A percentile compares a stretch with the other conserved stretches of the same genome.
Evolutionary conservation across 192 early-diverging fungal genomes (phyloP).

Genomic region (Nowakowskiella sp.): DNA sequence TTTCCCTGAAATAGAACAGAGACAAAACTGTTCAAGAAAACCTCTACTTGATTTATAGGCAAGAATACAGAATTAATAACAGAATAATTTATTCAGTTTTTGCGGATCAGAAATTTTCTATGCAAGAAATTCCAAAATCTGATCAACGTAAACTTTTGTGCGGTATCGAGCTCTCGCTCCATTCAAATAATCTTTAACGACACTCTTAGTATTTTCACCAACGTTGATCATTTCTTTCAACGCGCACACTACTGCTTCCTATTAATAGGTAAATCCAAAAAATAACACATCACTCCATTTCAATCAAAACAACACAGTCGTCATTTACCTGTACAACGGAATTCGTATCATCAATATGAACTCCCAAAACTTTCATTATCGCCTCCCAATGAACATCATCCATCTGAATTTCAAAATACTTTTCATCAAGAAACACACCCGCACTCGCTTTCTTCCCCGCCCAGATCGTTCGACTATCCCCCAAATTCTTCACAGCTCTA

Average conservation of each 20-base stretch:
- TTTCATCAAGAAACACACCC: constrained; percentile 7
- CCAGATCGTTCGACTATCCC: constrained; percentile 7
- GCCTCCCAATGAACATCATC: constrained; percentile 42
- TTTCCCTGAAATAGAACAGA: no score
- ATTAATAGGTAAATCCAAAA: background rate
- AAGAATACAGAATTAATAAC: no score
- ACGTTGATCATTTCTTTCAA: constrained; percentile 2
- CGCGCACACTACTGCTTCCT: constrained; percentile 22
- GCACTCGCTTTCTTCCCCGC: constrained; percentile 4
- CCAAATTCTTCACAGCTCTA: constrained; percentile 13
- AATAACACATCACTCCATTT: background rate
- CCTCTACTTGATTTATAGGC: no score
- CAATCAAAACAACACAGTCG: background rate
- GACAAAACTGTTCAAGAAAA: no score
- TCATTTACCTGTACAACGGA: constrained; percentile 27
- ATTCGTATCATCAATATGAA: constrained; percentile 55
- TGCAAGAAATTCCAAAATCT: no score
- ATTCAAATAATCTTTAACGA: constrained; percentile 1
- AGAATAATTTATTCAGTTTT: no score
- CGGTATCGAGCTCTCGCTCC: constrained; percentile 1
- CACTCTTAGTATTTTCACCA: background rate
- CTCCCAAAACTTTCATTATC: constrained; percentile 39
- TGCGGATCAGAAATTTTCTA: no score
- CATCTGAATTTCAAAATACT: constrained; percentile 31
- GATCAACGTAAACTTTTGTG: constrained; percentile 12